These are phyloP conservation scores for Limtongozyma cylindracea DNA, from an alignment of 805 yeast species.

Conservation along the genomic window DNA sequence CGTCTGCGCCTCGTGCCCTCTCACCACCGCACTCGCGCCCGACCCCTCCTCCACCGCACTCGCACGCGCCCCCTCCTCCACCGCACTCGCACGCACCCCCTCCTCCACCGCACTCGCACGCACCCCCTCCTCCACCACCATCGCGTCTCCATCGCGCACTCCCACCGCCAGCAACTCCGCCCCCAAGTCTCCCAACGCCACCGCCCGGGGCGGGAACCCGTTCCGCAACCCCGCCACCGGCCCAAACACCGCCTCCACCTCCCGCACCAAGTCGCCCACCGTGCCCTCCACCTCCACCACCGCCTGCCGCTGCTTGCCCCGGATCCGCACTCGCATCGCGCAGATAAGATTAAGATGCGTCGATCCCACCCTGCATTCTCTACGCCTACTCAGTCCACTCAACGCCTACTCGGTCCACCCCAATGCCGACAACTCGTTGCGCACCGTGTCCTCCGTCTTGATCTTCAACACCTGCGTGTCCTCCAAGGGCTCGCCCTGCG, in stretches of 20 bases:
- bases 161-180: no score
- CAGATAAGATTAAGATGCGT: no score
- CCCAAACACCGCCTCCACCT: constrained; percentile 1
- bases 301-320: constrained; percentile 5
- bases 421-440: constrained; percentile 43
- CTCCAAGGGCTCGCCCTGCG: constrained; percentile 64
- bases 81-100: neutral
- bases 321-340: constrained; percentile 16
- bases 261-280: constrained; percentile 34
- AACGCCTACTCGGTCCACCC: constrained; percentile 23
- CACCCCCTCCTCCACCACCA: neutral
- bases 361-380: no score
- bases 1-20: constrained; percentile 1
- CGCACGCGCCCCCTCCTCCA: neutral
- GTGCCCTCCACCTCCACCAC: constrained; percentile 20
- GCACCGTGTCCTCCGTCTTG: constrained; percentile 59
- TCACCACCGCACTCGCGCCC: constrained; percentile 1
- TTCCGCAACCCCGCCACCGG: no score
- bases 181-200: no score
- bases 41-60: neutral
- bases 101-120: neutral
- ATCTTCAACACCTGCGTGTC: constrained; percentile 85
- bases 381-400: constrained; percentile 10
- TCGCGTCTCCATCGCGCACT: no score
- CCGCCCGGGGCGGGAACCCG: no score